Percentiles rank a stretch among this genome's conserved stretches.
Evolutionary conservation across 306 rosid species (phyloP).

Genomic region (Pyrus pyrifolia): DNA sequence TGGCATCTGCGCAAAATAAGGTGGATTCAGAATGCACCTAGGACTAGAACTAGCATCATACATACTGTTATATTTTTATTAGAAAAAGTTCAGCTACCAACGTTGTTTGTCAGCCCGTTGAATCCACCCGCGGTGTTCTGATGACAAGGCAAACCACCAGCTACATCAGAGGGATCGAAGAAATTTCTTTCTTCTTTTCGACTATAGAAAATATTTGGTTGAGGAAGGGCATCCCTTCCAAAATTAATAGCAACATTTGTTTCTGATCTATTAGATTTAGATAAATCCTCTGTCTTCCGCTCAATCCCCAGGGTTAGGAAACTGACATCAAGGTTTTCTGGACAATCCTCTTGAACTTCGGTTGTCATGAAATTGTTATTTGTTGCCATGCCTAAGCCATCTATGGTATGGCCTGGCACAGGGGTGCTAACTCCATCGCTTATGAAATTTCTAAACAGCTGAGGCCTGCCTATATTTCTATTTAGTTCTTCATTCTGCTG

Average conservation of each 20-base stretch:
- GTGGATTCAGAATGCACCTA: neutral
- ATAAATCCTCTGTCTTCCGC: conserved; percentile 4
- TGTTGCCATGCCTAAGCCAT: neutral
- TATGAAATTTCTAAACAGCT: conserved; percentile 9
- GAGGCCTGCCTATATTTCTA: conserved; percentile 18
- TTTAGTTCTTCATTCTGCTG: conserved; percentile 17
- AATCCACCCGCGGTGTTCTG: conserved; percentile 13
- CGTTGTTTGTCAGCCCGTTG: conserved; percentile 1
- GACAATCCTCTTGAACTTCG: conserved; percentile 17
- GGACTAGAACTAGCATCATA: conserved; percentile 1
- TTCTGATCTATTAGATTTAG: conserved; percentile 9
- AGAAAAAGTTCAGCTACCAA: neutral
- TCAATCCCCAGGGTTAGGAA: conserved; percentile 19
- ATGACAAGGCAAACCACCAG: conserved; percentile 14
- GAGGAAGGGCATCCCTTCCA: conserved; percentile 15
- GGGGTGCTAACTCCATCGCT: conserved; percentile 4
- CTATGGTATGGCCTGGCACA: conserved; percentile 9
- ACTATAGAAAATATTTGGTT: conserved; percentile 1
- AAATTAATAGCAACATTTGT: conserved; percentile 2
- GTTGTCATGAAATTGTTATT: neutral
- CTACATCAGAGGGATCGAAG: conserved; percentile 11
- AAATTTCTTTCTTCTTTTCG: conserved; percentile 4
- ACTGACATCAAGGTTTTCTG: conserved; percentile 18
- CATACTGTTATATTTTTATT: neutral
- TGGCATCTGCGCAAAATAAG: conserved; percentile 16